Percentiles rank a stretch among this genome's conserved stretches.
Evolutionary conservation across 129 eudicot species (phyloP).

Genomic region (Sambucus nigra): DNA sequence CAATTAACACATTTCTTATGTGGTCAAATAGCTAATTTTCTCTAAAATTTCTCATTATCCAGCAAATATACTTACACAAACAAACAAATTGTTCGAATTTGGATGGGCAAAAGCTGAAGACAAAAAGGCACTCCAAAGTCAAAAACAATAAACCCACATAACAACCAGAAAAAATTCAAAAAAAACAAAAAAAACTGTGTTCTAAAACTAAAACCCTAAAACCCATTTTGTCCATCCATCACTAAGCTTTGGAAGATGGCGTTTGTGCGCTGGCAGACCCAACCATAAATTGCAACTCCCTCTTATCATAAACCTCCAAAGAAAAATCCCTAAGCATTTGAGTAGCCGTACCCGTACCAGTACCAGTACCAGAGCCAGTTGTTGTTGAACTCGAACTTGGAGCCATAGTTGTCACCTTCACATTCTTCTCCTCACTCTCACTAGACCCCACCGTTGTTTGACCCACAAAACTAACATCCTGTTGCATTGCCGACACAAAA

Average conservation of each 20-base stretch:
- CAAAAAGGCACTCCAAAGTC: too few species aligned
- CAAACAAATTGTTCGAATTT: too few species aligned
- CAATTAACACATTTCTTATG: too few species aligned
- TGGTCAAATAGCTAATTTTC: too few species aligned
- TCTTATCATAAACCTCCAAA: constrained; percentile 47
- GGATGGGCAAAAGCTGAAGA: too few species aligned
- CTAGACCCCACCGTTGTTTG: constrained; percentile 12
- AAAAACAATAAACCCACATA: too few species aligned
- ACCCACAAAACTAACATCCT: constrained; percentile 1
- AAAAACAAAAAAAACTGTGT: constrained; percentile 1
- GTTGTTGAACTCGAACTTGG: constrained; percentile 32
- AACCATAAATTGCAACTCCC: constrained; percentile 73
- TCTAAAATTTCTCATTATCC: too few species aligned
- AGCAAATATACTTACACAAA: too few species aligned
- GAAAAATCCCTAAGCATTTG: constrained; percentile 52
- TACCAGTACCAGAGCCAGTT: neutral
- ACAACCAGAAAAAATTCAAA: too few species aligned
- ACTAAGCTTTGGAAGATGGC: constrained; percentile 24
- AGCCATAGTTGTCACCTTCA: constrained; percentile 22
- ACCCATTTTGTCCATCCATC: neutral
- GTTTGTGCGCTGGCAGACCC: constrained; percentile 25
- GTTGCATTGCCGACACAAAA: constrained; percentile 27
- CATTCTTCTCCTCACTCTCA: constrained; percentile 15
- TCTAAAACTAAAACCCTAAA: constrained; percentile 29
- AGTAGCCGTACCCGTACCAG: constrained; percentile 13